A percentile compares a stretch with the other conserved stretches of the same genome.
Evolutionary conservation across 306 rosid genomes (phyloP).

Genomic region (Ochetophila trinervis): DNA sequence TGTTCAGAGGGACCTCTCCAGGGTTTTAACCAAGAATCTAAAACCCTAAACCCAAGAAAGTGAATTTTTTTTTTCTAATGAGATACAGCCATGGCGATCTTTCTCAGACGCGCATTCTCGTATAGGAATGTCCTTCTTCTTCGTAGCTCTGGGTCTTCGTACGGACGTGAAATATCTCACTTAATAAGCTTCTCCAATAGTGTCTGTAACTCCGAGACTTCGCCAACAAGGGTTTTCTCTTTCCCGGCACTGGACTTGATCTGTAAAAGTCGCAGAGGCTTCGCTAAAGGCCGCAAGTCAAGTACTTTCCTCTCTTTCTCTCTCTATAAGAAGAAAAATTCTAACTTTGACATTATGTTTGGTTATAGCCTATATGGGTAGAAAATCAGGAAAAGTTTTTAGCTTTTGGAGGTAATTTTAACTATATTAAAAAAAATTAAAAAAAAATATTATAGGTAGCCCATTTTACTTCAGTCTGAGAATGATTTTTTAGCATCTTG

Average conservation of each 20-base stretch:
- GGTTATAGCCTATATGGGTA: background rate
- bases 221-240: constrained; percentile 21
- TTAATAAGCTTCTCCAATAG: constrained; percentile 15
- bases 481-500: no score
- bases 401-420: background rate
- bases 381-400: background rate
- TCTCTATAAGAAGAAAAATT: background rate
- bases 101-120: constrained; percentile 52
- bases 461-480: no score
- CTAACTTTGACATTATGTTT: background rate
- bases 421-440: no score
- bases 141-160: constrained; percentile 36
- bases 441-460: no score
- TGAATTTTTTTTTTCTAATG: background rate
- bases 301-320: constrained; percentile 33
- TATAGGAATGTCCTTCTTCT: constrained; percentile 41
- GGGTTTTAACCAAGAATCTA: constrained; percentile 27
- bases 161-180: constrained; percentile 20
- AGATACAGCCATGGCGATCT: constrained; percentile 45
- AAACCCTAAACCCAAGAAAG: constrained; percentile 22
- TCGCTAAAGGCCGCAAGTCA: constrained; percentile 86
- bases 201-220: constrained; percentile 11
- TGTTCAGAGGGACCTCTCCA: no score
- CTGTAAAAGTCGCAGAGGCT: constrained; percentile 63
- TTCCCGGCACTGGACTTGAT: constrained; percentile 39